These are phyloP conservation scores for Davidsoniella neocaledoniae DNA, from an alignment of 2,329 filamentous ascomycete genomes.

Conservation along the genomic window DNA sequence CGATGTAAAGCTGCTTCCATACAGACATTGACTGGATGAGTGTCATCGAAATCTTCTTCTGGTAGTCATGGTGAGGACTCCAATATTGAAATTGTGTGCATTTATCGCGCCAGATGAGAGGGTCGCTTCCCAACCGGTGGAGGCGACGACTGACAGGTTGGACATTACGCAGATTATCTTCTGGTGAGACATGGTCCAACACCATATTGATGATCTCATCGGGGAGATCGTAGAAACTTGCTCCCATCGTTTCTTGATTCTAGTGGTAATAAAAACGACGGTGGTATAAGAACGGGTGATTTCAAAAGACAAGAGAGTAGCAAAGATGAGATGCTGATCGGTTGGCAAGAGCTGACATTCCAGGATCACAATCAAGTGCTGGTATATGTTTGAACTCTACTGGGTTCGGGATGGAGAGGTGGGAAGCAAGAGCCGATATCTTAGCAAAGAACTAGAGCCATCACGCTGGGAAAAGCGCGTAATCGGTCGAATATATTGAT, in stretches of 20 bases:
- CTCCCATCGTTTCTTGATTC: neutral
- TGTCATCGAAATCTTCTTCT: conserved; percentile 33
- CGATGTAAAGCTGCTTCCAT: conserved; percentile 57
- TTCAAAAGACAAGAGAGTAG: neutral
- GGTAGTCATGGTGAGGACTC: conserved; percentile 47
- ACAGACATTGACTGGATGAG: conserved; percentile 34
- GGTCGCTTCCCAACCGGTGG: conserved; percentile 48
- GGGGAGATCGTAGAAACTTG: conserved; percentile 33
- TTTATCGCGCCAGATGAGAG: conserved; percentile 63
- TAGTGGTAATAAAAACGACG: neutral
- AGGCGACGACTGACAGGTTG: conserved; percentile 46
- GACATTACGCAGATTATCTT: conserved; percentile 32
- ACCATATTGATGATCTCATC: conserved; percentile 77
- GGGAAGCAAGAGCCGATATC: too few species aligned
- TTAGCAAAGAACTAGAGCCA: too few species aligned
- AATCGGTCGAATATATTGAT: too few species aligned
- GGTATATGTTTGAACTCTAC: too few species aligned
- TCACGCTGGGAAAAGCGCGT: too few species aligned
- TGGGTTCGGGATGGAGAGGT: too few species aligned
- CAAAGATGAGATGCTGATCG: neutral
- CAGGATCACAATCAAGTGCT: too few species aligned
- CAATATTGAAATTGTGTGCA: conserved; percentile 63
- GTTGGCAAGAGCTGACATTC: too few species aligned
- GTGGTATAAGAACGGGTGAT: neutral
- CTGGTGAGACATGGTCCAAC: conserved; percentile 43